Percentiles rank a stretch among this genome's conserved stretches.
These are phyloP conservation scores for Beta corolliflora DNA, from an alignment of 179 eudicot species.

Conservation along the genomic window DNA sequence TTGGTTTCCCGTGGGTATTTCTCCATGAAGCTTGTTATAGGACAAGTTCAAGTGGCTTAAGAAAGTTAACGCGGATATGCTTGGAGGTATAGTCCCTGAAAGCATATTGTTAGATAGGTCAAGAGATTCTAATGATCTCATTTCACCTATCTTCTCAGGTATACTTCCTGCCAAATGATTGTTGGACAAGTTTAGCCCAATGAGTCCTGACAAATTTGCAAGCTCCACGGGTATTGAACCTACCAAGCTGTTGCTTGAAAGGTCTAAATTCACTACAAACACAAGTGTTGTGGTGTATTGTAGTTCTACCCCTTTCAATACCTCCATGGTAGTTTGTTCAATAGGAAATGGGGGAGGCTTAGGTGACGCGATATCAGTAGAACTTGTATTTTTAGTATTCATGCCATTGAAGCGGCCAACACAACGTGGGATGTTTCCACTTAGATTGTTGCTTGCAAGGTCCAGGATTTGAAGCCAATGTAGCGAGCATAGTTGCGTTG, in stretches of 20 bases:
- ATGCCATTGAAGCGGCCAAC: conserved; percentile 26
- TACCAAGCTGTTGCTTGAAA: conserved; percentile 42
- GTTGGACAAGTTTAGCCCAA: conserved; percentile 44
- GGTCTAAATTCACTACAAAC: conserved; percentile 39
- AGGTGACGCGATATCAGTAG: neutral
- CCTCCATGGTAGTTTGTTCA: neutral
- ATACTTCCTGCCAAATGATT: conserved; percentile 41
- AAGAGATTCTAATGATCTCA: conserved; percentile 47
- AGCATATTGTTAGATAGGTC: conserved; percentile 50
- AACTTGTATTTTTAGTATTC: neutral
- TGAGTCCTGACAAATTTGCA: conserved; percentile 26
- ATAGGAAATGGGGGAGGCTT: neutral
- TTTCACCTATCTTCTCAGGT: conserved; percentile 42
- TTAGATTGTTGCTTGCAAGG: conserved; percentile 31
- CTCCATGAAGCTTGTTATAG: conserved; percentile 45
- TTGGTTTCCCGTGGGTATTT: conserved; percentile 46
- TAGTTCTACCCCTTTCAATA: conserved; percentile 38
- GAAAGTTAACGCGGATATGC: conserved; percentile 31
- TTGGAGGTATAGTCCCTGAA: conserved; percentile 42
- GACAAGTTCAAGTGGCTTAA: conserved; percentile 47
- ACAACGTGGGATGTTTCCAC: conserved; percentile 38
- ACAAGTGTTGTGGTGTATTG: conserved; percentile 30
- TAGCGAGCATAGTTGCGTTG: conserved; percentile 29
- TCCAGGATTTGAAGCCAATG: conserved; percentile 25
- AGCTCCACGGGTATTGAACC: conserved; percentile 49